Conservation (phyloP, 208 protist species). For the Trichomonas gallinae region DNA sequence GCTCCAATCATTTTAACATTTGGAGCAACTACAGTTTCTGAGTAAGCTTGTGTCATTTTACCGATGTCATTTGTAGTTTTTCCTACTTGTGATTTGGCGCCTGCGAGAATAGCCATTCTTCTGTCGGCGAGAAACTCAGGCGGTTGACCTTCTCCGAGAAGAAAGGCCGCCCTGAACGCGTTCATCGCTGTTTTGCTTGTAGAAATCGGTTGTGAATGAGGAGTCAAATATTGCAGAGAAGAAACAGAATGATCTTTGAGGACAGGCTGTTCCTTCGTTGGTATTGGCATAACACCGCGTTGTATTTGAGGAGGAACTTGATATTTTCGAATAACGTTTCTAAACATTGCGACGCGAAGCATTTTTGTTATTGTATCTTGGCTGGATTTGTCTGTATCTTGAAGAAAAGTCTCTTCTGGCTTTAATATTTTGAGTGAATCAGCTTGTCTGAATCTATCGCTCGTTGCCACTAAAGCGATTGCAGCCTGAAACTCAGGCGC, state of each 20-base stretch:
- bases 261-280: background rate
- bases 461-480: background rate
- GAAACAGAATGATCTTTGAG: background rate
- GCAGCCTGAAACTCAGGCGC: slow-evolving; percentile 7
- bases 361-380: background rate
- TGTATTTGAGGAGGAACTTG: background rate
- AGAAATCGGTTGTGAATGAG: background rate
- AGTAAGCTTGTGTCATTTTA: background rate
- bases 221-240: background rate
- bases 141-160: background rate
- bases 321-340: background rate
- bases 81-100: background rate
- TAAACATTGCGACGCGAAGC: background rate
- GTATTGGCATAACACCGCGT: background rate
- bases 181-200: background rate
- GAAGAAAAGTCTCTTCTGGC: background rate
- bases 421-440: background rate
- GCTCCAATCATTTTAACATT: background rate
- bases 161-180: background rate
- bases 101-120: background rate
- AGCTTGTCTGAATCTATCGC: background rate
- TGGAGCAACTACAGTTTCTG: background rate
- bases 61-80: background rate
- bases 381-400: no score
- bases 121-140: background rate